phyloP scores from a whole-genome alignment of 306 rosid genomes.

The Malus asiatica region DNA sequence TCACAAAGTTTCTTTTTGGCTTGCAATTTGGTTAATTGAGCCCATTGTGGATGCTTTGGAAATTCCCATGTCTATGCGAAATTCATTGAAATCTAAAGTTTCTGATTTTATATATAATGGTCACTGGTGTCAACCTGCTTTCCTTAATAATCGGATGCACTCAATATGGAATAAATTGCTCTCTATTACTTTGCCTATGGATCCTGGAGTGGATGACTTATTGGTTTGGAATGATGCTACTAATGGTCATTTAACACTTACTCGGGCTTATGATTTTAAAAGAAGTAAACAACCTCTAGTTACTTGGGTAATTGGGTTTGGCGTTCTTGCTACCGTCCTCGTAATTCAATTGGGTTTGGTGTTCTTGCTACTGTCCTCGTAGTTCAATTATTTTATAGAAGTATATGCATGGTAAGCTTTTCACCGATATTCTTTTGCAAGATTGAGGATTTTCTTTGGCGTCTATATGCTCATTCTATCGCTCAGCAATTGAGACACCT shows the following conservation, averaged over 20 bases:
- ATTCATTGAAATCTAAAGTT: not conserved
- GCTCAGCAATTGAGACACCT: too few relatives aligned
- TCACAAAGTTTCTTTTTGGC: not conserved
- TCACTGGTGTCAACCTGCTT: not conserved
- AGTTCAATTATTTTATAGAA: too few relatives aligned
- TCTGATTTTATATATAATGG: not conserved
- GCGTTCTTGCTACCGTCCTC: too few relatives aligned
- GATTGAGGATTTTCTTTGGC: too few relatives aligned
- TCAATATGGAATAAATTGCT: not conserved
- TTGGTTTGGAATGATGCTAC: not conserved
- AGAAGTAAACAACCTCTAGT: not conserved
- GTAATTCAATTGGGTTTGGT: not conserved
- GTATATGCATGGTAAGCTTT: not conserved
- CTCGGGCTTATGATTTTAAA: not conserved
- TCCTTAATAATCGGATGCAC: not conserved
- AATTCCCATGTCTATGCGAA: not conserved
- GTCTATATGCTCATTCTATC: not conserved
- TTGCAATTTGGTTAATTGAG: not conserved
- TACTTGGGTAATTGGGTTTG: not conserved
- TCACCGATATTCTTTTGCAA: not conserved
- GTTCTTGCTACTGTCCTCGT: not conserved
- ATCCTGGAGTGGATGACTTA: not conserved
- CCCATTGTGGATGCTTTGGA: not conserved
- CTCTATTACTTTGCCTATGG: not conserved
- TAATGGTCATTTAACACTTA: not conserved